Base-by-base conservation (phyloP, 1,139 yeast species). In the Suzukiozyma palmioleophila region DNA sequence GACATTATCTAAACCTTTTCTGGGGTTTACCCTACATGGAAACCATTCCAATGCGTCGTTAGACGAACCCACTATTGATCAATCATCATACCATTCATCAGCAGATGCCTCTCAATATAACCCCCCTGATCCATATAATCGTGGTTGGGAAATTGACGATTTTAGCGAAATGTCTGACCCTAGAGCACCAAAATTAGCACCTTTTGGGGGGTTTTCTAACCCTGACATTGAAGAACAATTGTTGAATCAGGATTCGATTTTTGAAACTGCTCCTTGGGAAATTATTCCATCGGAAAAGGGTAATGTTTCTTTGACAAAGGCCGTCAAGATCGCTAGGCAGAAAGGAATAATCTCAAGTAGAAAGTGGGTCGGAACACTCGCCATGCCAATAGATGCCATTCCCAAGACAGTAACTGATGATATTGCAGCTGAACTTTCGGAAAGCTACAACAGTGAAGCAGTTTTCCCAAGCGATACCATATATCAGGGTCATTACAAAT, bases 371-470 rank as follows among this genome's bases (percentile, higher is more conserved):
- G 98, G 98, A 10, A 82, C 95, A 0, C 64, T 86, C 36, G 95
- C 96, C 21, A 83, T 89, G 74, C 96, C 97, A 16, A 84, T 92
- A 13, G 97, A 92, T 59, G 80, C 76, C 28, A 75, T 92, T 14
- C 84, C 92, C 2, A 62, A 64, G 0, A 56, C 60, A 1, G 81
- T 83, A 3, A 77, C 76, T 45, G 46, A 55, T 4, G 70, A 73
- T 28, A 82, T 84, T 27, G 62, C 79, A 1, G 46, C 50, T 0
- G 65, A 64, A 28, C 60, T 84, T 41, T 56, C 62, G 9, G 53
- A 58, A 1, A 75, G 77, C 6, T 78, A 77, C 53, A 59, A 75
- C 41, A 78, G 86, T 37, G 75, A 76, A 39, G 80, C 89, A 0
- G 85, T 89, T 3, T 79, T 79, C 48, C 82, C 90, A 1, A 76